Percentiles rank a stretch among this genome's conserved stretches.
Evolutionary conservation across 495 filamentous ascomycete species (phyloP).

Genomic region (Penicillium angulare): DNA sequence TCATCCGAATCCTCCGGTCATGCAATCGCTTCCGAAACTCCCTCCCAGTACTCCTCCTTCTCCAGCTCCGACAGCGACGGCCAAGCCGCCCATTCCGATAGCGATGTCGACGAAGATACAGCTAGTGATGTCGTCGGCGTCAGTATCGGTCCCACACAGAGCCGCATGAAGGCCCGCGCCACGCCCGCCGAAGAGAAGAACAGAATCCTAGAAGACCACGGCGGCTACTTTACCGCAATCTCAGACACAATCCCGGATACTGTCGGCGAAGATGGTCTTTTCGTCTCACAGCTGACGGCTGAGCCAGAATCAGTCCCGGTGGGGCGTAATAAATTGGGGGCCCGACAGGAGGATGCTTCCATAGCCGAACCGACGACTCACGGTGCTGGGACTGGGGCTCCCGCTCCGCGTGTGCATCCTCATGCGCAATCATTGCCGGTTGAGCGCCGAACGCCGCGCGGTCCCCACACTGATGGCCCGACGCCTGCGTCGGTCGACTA

Average conservation of each 20-base stretch:
- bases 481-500: constrained; percentile 2
- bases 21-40: constrained; percentile 18
- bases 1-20: constrained; percentile 24
- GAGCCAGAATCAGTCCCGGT: constrained; percentile 35
- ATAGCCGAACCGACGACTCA: background rate
- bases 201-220: constrained; percentile 59
- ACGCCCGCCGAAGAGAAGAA: constrained; percentile 76
- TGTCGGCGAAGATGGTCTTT: constrained; percentile 29
- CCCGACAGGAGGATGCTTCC: background rate
- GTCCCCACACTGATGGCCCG: constrained; percentile 17
- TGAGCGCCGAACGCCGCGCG: constrained; percentile 9
- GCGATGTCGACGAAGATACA: constrained; percentile 36
- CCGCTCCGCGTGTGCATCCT: constrained; percentile 5
- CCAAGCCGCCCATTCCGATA: constrained; percentile 5
- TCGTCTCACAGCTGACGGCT: constrained; percentile 30
- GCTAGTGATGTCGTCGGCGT: constrained; percentile 71
- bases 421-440: background rate
- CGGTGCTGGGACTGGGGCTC: too few relatives aligned
- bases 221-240: constrained; percentile 53
- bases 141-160: constrained; percentile 71
- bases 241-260: constrained; percentile 28
- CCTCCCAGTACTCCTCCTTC: constrained; percentile 25
- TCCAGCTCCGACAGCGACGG: constrained; percentile 45
- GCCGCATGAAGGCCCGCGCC: constrained; percentile 64
- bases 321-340: background rate